Evolutionary conservation across 129 eudicot genomes (phyloP), one percentile per base, ranked within the genome.

Genomic region (Smallanthus sonchifolius): DNA sequence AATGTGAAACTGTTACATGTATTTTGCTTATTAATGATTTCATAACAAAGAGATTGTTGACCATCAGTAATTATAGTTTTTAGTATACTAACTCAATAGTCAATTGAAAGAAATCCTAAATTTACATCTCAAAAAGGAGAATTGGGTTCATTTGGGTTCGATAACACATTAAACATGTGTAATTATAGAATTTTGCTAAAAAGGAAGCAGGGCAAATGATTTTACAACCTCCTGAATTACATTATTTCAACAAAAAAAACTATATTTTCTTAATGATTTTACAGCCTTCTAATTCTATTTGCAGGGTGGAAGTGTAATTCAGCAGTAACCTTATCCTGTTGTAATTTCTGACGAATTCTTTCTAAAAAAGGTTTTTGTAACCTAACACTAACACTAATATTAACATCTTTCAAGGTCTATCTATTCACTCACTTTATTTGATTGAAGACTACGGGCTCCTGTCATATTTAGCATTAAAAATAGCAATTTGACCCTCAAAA

Each of bases 311-410:
- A 13, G 17, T 34, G 5, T 38, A 66, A 19, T 66, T 19, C 71
- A 20, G 37, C 15, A 42, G 38, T 42, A 64, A 93, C 97, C 97
- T 90, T 93, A 74, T 90, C 98, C 43, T 86, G 86, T 30, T 86
- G 85, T 73, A 94, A 81, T 75, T 90, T 94, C 62, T 75, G 83
- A 11, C 89, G 91, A 75, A 94, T 66, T 83, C 60, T 84, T 52
- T 90, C 91, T n/a, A n/a, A n/a, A n/a, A n/a, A n/a, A n/a, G n/a
- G n/a, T n/a, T n/a, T n/a, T n/a, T n/a, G n/a, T n/a, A n/a, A n/a
- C n/a, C n/a, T n/a, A n/a, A n/a, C n/a, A n/a, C n/a, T n/a, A n/a
- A n/a, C n/a, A n/a, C n/a, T n/a, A n/a, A n/a, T n/a, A n/a, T n/a
- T n/a, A n/a, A n/a, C n/a, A n/a, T n/a, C 62, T 74, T 59, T 24